These are phyloP conservation scores for Colletotrichum acutatum DNA, from an alignment of 2,329 filamentous ascomycete genomes.

Conservation along the genomic window DNA sequence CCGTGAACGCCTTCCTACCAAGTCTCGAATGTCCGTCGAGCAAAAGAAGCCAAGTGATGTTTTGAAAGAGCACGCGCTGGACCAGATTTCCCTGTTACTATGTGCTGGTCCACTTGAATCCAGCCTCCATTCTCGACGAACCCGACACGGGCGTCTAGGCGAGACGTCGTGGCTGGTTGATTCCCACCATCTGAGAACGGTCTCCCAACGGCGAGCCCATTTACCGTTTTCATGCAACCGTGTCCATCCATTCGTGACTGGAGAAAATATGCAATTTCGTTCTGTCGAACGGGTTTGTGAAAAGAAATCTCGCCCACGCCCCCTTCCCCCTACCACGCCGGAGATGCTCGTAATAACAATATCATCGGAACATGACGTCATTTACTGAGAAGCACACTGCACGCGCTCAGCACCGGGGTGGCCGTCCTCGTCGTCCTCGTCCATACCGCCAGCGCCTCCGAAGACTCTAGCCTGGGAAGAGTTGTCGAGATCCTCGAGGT, in stretches of 20 bases:
- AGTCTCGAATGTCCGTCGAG: slow-evolving; percentile 36
- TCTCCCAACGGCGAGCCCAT: slow-evolving; percentile 7
- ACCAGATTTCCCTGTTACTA: slow-evolving; percentile 28
- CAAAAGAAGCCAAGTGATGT: slow-evolving; percentile 29
- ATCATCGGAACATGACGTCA: slow-evolving; percentile 19
- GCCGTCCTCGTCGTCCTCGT: slow-evolving; percentile 83
- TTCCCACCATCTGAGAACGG: background rate
- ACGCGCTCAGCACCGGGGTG: slow-evolving; percentile 82
- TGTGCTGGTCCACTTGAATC: slow-evolving; percentile 22
- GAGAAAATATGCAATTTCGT: slow-evolving; percentile 35
- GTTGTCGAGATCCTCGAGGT: slow-evolving; percentile 86
- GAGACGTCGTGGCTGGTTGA: slow-evolving; percentile 9
- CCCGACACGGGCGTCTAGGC: slow-evolving; percentile 28
- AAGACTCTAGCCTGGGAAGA: slow-evolving; percentile 74
- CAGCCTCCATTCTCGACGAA: slow-evolving; percentile 33
- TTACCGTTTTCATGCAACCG: slow-evolving; percentile 31
- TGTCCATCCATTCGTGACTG: slow-evolving; percentile 35
- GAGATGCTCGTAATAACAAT: slow-evolving; percentile 36
- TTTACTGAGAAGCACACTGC: slow-evolving; percentile 89
- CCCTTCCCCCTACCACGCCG: slow-evolving; percentile 36
- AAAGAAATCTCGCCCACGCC: slow-evolving; percentile 36
- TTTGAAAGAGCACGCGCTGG: slow-evolving; percentile 28
- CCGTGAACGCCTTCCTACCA: slow-evolving; percentile 35
- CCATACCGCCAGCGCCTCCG: slow-evolving; percentile 65
- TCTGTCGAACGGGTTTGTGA: slow-evolving; percentile 22